A percentile compares a stretch with the other conserved stretches of the same genome.
phyloP scores from a whole-genome alignment of 805 yeast species.

The Metschnikowia lachancei region DNA sequence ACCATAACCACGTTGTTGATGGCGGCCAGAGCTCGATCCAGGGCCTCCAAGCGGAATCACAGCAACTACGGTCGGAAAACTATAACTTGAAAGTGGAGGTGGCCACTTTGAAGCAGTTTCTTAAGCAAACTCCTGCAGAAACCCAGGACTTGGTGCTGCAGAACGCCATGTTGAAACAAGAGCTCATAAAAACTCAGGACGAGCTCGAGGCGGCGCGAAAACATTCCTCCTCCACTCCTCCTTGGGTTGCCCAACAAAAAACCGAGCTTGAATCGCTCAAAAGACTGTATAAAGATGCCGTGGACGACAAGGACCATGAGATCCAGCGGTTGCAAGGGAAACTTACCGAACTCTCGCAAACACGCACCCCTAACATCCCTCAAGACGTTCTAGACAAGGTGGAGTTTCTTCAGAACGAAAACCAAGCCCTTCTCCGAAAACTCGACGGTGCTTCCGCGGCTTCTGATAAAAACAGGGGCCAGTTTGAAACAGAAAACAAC shows the following conservation, averaged over 20 bases:
- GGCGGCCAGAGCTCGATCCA: constrained; percentile 23
- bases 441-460: constrained; percentile 12
- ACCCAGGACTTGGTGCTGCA: constrained; percentile 36
- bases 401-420: constrained; percentile 21
- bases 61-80: constrained; percentile 40
- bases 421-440: constrained; percentile 21
- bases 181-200: constrained; percentile 9
- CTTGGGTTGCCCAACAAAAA: background rate
- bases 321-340: constrained; percentile 9
- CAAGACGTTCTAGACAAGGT: constrained; percentile 19
- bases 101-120: constrained; percentile 39
- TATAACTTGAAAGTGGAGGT: constrained; percentile 44
- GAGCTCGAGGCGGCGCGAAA: constrained; percentile 5
- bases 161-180: constrained; percentile 32
- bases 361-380: constrained; percentile 10
- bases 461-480: constrained; percentile 4
- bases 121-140: constrained; percentile 44
- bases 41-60: constrained; percentile 24
- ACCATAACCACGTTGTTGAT: background rate
- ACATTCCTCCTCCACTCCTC: background rate
- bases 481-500: constrained; percentile 14
- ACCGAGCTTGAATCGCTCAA: constrained; percentile 4
- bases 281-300: constrained; percentile 7
- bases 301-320: constrained; percentile 16
- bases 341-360: constrained; percentile 4